Base-by-base conservation (phyloP, 352 stramenopile species). In the Pythium pectinolyticum region DNA sequence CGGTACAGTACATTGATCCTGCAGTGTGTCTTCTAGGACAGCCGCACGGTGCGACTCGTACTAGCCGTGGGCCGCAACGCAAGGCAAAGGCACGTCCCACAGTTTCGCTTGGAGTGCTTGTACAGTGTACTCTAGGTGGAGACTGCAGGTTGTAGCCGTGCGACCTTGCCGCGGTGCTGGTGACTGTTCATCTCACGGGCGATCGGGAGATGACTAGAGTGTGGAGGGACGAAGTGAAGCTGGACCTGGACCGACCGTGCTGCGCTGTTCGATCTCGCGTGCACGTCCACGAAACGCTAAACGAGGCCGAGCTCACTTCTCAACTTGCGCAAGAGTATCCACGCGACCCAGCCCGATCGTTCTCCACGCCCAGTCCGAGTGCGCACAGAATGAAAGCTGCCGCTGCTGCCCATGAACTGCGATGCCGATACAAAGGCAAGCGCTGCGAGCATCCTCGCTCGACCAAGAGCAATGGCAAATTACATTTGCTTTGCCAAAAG, bases 401-500 rank as follows among this genome's bases (percentile, higher is more conserved):
- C 9, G 25, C 39, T 11, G 49, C 35, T 3, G 28, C 54, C 14
- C 54, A 69, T 24, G 63, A 61, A n/a, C 39, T 63, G 4, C 75
- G 69, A 27, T 70, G 63, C 47, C 20, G 56, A 37, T 70, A 70
- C 27, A 40, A 31, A 4, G 51, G 63, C 15, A 57, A 46, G 25
- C 48, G 63, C 32, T 70, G 63, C 35, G 48, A 61, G 34, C 73
- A 78, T 20, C 28, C 52, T 1, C 71, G 71, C 17, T 67, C 66
- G 3, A 50, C 68, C 11, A 78, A 78, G 50, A 53, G 58, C 2
- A 70, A 78, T 20, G 71, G 71, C 15, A 53, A 70, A 40, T 47
- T 71, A 11, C 71, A 78, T 31, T 54, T 54, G 11, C 45, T 78
- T 1, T 78, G 71, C 52, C 62, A 75, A 22, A 57, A 50, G 31